Base-by-base conservation (phyloP, 345 rosid genomes). In the Microthlaspi erraticum region DNA sequence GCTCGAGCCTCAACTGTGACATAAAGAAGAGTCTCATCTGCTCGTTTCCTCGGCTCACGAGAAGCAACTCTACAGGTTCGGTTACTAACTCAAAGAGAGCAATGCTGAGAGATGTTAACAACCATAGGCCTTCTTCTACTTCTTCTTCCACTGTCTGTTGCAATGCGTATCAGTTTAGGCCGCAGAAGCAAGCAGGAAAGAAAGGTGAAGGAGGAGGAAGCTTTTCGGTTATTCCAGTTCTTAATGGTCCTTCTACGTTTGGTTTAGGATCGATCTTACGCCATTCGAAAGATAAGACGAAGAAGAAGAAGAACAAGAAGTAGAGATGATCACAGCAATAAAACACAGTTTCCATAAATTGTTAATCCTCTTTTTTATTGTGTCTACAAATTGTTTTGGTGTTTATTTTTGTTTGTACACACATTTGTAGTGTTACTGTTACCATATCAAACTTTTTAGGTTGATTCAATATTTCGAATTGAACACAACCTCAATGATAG, bases 61-160 rank as follows among this genome's bases (percentile, higher is more conserved):
- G 96, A 69, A 90, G 91, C 80, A 85, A 80, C 60, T 92, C 98
- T 1, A 84, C 92, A 1, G 88, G 96, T 74, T 83, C 94, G 0
- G 85, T 66, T 19, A 64, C 80, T 9, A 72, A 71, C 67, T 65
- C 84, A 1, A 84, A 81, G 42, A 54, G 77, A 57, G 54, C 77
- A 17, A 59, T 79, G 23, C 53, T 66, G 20, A 82, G 83, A 64
- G 80, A 81, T 49, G 18, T 32, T 23, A 78, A 71, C 61, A 87
- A 78, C 77, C 80, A 67, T 8, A 64, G 66, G 74, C 68, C 49
- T 0, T 60, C 78, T 43, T 68, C 72, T 36, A 44, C 77, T 6
- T 20, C 87, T 39, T 17, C 80, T 9, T 59, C 64, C 5, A 39
- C 48, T 16, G 43, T 78, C 0, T 20, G 69, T 39, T 66, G 61